Evolutionary conservation across 1,139 yeast genomes (phyloP).

Genomic region (Eremothecium gossypii): DNA sequence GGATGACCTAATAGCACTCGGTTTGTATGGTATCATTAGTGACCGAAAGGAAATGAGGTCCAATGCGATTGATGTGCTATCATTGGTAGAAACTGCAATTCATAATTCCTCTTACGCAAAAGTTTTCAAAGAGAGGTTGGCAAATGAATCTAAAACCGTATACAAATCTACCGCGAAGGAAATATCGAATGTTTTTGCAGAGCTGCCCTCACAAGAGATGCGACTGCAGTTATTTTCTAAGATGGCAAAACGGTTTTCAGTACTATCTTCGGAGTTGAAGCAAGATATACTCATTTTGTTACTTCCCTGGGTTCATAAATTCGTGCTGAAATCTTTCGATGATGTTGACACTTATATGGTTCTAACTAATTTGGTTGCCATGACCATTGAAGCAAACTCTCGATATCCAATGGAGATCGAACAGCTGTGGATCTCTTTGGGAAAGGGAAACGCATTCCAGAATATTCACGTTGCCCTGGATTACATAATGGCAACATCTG

Average conservation of each 20-base stretch:
- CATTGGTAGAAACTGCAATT: conserved; percentile 27
- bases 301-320: conserved; percentile 83
- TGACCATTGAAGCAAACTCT: conserved; percentile 69
- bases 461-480: conserved; percentile 69
- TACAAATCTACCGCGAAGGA: conserved; percentile 31
- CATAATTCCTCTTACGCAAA: conserved; percentile 29
- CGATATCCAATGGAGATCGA: conserved; percentile 78
- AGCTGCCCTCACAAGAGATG: conserved; percentile 26
- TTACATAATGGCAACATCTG: conserved; percentile 58
- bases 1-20: conserved; percentile 29
- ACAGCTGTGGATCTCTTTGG: conserved; percentile 90
- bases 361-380: conserved; percentile 69
- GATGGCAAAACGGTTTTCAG: conserved; percentile 22
- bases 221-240: conserved; percentile 27
- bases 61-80: conserved; percentile 28
- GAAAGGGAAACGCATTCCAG: conserved; percentile 53
- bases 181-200: conserved; percentile 31
- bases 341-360: conserved; percentile 60
- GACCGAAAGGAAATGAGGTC: conserved; percentile 27
- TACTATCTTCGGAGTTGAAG: conserved; percentile 39
- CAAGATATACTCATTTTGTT: conserved; percentile 73
- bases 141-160: conserved; percentile 30
- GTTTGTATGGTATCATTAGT: conserved; percentile 28
- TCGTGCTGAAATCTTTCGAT: conserved; percentile 47
- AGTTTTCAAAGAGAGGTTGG: conserved; percentile 28